A percentile compares a stretch with the other conserved stretches of the same genome.
phyloP scores from a whole-genome alignment of 108 stramenopile genomes.

The Skeletonema menzelii region DNA sequence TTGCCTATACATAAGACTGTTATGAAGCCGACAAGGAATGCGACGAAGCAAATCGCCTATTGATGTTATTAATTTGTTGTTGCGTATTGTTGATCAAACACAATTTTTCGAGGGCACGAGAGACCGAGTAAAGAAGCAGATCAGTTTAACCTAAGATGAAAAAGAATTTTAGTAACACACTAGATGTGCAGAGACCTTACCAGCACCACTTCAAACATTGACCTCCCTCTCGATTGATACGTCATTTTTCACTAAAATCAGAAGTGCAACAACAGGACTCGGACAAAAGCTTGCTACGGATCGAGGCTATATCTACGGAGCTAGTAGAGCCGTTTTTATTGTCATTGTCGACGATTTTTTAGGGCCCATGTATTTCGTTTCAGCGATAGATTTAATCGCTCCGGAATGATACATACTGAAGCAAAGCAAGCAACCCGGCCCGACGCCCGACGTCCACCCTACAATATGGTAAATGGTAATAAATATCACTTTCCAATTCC shows the following conservation, averaged over 20 bases:
- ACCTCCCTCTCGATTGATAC: conserved; percentile 74
- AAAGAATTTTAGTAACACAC: not conserved
- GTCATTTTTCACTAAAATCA: conserved; percentile 64
- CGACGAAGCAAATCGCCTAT: conserved; percentile 80
- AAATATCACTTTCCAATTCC: not conserved
- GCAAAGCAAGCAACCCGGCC: too few species aligned
- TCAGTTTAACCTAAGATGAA: not conserved
- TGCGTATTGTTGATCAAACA: not conserved
- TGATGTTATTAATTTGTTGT: not conserved
- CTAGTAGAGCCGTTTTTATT: not conserved
- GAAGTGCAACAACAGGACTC: not conserved
- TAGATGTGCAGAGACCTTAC: conserved; percentile 37
- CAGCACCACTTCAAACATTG: conserved; percentile 80
- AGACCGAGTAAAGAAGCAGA: not conserved
- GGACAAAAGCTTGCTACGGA: too few species aligned
- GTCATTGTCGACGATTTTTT: not conserved
- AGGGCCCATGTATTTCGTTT: not conserved
- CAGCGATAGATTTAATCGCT: not conserved
- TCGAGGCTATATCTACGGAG: too few species aligned
- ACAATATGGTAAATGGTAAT: too few species aligned
- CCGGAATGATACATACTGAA: not conserved
- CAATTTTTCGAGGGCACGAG: conserved; percentile 3
- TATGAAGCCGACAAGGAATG: conserved; percentile 87
- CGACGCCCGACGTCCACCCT: too few species aligned
- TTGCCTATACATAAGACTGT: conserved; percentile 88